Conservation (phyloP, 139 green algal species). For the Chlamydomonas incerta region DNA sequence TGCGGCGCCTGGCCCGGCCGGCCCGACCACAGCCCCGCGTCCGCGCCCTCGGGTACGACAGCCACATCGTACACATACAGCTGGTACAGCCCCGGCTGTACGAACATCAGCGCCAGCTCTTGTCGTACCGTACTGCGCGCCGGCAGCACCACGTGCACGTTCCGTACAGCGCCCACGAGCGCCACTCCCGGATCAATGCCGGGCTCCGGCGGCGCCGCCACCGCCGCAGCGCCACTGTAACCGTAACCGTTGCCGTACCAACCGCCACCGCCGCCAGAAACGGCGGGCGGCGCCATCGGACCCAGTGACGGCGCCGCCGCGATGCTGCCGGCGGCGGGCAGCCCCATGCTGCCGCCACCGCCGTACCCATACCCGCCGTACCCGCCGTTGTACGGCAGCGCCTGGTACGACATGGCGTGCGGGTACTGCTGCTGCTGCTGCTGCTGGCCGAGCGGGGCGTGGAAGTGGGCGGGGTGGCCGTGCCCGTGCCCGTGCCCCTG, state of each 20-base stretch:
- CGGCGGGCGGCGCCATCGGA: background rate
- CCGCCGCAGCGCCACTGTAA: background rate
- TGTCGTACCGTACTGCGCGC: constrained; percentile 8
- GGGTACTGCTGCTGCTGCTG: background rate
- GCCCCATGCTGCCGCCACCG: background rate
- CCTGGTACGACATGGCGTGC: background rate
- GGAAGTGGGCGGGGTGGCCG: background rate
- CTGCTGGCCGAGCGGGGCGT: background rate
- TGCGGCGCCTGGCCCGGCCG: background rate
- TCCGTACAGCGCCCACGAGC: constrained; percentile 22
- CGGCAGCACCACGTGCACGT: constrained; percentile 26
- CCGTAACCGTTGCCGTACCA: background rate
- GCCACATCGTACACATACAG: constrained; percentile 32
- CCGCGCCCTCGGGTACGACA: background rate
- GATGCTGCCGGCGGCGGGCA: background rate
- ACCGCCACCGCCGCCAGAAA: background rate
- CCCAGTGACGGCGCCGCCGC: background rate
- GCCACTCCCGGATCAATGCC: constrained; percentile 41
- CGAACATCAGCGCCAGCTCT: constrained; percentile 10
- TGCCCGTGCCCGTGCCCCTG: background rate
- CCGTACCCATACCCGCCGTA: background rate
- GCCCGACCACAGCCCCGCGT: background rate
- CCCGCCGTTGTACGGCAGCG: background rate
- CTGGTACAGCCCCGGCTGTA: constrained; percentile 48
- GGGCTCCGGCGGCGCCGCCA: background rate